Evolutionary conservation across 192 early-diverging fungal species (phyloP), one percentile per base, ranked within the genome.

Genomic region (Mortierella claussenii): DNA sequence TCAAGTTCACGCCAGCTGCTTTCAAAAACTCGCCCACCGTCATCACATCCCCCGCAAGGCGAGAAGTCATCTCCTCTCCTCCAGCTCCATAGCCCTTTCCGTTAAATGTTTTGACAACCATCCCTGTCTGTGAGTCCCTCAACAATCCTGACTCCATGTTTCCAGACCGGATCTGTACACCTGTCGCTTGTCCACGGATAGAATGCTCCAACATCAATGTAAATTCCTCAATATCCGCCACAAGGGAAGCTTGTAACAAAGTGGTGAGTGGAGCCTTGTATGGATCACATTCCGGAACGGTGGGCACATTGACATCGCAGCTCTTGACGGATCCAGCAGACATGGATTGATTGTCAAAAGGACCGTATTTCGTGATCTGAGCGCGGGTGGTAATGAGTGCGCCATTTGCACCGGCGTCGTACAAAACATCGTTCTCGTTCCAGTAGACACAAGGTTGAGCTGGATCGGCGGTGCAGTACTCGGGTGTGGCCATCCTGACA

Each of bases 171-270:
- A 82, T 63, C 33, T 69, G 69, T n/a, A 79, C 31, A 1, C 75
- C 66, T n/a, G 65, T 75, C 3, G 60, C 55, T 37, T 82, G 42
- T 18, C 81, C 76, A 24, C 76, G 56, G 24, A 82, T 69, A 3
- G 81, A 82, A 48, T 82, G 81, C 40, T 82, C 81, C 24, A 82
- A 53, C 81, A 82, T 79, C 7, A 81, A 31, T 2, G 81, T 79
- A 23, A 79, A 79, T 23, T 64, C 31, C 53, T 82, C 81, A 52
- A 82, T 82, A 43, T 79, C 76, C 1, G 60, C 75, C 20, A 82
- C 71, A 23, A 73, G 40, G 12, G 81, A 79, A 1, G 66, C 67
- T 28, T 59, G 55, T 0, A 75, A 28, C 10, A 79, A 21, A 3
- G 49, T 17, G 0, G 53, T 60, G 4, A 34, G 45, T 2, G 61